Evolutionary conservation across 2,329 filamentous ascomycete genomes (phyloP).

Genomic region (Ophiostoma ulmi): DNA sequence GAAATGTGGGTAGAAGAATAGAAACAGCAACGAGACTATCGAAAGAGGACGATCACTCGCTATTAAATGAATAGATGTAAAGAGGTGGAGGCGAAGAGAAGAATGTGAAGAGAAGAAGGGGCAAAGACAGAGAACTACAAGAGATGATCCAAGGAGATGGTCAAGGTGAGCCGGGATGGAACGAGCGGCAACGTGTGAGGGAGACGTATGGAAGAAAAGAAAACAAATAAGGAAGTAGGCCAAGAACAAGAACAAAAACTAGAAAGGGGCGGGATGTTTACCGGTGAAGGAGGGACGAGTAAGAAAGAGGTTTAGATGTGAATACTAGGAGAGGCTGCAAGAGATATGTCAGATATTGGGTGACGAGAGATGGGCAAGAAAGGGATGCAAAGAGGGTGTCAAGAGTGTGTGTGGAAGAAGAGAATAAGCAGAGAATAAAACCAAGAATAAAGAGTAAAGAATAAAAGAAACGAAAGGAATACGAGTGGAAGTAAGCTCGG

Average conservation of each 20-base stretch:
- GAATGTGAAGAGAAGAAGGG: background rate
- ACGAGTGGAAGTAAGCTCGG: background rate
- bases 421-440: background rate
- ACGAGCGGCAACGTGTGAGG: background rate
- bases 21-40: background rate
- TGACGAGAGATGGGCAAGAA: background rate
- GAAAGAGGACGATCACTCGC: conserved; percentile 1
- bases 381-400: background rate
- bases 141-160: background rate
- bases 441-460: background rate
- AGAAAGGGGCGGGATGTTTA: conserved; percentile 1
- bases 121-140: background rate
- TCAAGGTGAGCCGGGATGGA: conserved; percentile 1
- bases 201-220: background rate
- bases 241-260: background rate
- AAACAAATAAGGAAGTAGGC: background rate
- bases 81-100: background rate
- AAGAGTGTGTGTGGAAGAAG: background rate
- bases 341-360: conserved; percentile 9
- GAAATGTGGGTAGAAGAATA: background rate
- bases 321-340: background rate
- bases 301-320: background rate
- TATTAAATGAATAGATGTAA: background rate
- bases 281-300: background rate
- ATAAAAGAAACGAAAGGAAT: background rate